These are phyloP conservation scores for Ganoderma sp. DNA, from an alignment of 1,284 basidiomycete genomes.

Conservation along the genomic window DNA sequence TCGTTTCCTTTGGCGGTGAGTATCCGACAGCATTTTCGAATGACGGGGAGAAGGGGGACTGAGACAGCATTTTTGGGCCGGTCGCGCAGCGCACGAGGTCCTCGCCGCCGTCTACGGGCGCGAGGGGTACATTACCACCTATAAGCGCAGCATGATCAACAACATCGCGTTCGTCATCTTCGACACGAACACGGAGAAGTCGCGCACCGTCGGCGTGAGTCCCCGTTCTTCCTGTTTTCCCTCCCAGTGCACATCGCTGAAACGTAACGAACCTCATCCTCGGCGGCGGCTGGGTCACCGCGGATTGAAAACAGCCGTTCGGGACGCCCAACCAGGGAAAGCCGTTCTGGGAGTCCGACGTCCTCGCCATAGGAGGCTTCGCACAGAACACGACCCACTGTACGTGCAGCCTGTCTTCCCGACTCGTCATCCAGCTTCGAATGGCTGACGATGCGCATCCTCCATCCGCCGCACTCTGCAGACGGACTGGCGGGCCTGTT, in stretches of 20 bases:
- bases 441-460: too few relatives aligned
- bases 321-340: conserved; percentile 27
- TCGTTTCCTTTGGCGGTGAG: conserved; percentile 5
- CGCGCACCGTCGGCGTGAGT: conserved; percentile 26
- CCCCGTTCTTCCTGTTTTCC: not conserved
- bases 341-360: conserved; percentile 25
- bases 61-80: too few relatives aligned
- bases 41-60: too few relatives aligned
- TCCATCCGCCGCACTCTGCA: not conserved
- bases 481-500: conserved; percentile 27
- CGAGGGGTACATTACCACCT: conserved; percentile 23
- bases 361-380: conserved; percentile 26
- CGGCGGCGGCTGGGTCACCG: too few relatives aligned
- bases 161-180: conserved; percentile 29
- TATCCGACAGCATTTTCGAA: not conserved
- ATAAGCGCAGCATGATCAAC: conserved; percentile 27
- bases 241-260: not conserved
- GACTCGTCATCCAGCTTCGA: not conserved
- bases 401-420: not conserved
- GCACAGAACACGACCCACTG: conserved; percentile 7
- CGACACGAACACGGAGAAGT: conserved; percentile 14
- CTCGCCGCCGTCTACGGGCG: conserved; percentile 27
- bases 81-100: conserved; percentile 20
- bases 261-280: too few relatives aligned
- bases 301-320: too few relatives aligned